A percentile compares a stretch with the other conserved stretches of the same genome.
Conservation (phyloP, 2,329 filamentous ascomycete species). For the Sporothrix globosa region DNA sequence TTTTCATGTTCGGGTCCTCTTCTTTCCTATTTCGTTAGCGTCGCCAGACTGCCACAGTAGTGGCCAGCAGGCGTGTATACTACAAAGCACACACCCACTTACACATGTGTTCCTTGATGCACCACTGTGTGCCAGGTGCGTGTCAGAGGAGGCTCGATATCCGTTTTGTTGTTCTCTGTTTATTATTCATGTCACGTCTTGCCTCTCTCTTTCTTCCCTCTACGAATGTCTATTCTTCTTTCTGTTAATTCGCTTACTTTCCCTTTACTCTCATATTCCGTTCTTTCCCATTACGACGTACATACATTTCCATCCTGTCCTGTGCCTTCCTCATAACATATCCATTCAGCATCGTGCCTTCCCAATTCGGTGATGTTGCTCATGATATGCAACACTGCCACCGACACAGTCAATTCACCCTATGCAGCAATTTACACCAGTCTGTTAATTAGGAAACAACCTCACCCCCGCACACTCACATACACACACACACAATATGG, state of each 20-base stretch:
- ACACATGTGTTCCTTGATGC: not conserved
- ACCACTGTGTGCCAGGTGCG: not conserved
- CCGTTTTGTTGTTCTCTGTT: conserved; percentile 4
- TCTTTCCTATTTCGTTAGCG: conserved; percentile 10
- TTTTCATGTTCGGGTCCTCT: not conserved
- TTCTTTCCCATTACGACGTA: not conserved
- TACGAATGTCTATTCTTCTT: not conserved
- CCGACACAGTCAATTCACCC: not conserved
- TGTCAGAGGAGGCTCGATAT: not conserved
- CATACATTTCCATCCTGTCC: not conserved
- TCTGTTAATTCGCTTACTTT: not conserved
- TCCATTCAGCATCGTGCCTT: conserved; percentile 9
- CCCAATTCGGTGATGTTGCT: not conserved
- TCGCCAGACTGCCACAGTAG: not conserved
- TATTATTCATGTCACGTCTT: conserved; percentile 11
- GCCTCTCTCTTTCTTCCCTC: not conserved
- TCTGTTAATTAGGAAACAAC: not conserved
- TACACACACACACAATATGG: not conserved
- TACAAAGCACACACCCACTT: not conserved
- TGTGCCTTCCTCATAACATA: not conserved
- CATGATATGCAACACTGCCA: not conserved
- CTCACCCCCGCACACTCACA: too few relatives aligned
- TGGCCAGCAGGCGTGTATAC: not conserved
- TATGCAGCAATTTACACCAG: not conserved
- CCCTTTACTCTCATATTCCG: not conserved